Conservation (phyloP, 176 grass and related monocot species). For the Themeda triandra region DNA sequence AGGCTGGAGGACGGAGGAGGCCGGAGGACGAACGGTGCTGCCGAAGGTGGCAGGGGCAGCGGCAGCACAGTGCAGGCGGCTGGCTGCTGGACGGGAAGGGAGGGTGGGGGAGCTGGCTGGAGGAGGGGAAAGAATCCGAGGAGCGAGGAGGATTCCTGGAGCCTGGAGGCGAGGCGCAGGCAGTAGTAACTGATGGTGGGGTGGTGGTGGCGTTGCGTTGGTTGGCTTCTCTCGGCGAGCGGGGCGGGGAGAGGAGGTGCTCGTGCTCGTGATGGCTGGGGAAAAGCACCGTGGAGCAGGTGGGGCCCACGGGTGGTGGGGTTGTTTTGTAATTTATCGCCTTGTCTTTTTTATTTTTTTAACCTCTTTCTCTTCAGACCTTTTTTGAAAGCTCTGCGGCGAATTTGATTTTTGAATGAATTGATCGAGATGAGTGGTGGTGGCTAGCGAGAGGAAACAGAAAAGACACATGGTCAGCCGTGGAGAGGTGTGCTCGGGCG, state of each 20-base stretch:
- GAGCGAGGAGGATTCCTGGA: conserved; percentile 19
- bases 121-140: conserved; percentile 37
- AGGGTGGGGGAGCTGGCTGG: not conserved
- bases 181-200: conserved; percentile 32
- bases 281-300: conserved; percentile 44
- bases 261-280: conserved; percentile 59
- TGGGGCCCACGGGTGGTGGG: conserved; percentile 15
- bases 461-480: conserved; percentile 1
- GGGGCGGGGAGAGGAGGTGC: not conserved
- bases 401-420: conserved; percentile 9
- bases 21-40: not conserved
- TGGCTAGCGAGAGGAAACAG: conserved; percentile 17
- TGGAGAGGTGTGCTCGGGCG: conserved; percentile 23
- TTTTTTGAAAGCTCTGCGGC: conserved; percentile 43
- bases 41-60: not conserved
- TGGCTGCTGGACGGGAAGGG: not conserved
- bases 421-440: conserved; percentile 19
- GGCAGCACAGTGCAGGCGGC: not conserved
- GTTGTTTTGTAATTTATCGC: conserved; percentile 38
- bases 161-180: conserved; percentile 12
- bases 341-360: conserved; percentile 30
- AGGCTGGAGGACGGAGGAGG: not conserved
- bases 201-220: conserved; percentile 38
- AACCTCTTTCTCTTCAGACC: not conserved
- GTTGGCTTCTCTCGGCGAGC: conserved; percentile 32